phyloP scores from a whole-genome alignment of 2,329 filamentous ascomycete genomes.

The Colletotrichum sp. region DNA sequence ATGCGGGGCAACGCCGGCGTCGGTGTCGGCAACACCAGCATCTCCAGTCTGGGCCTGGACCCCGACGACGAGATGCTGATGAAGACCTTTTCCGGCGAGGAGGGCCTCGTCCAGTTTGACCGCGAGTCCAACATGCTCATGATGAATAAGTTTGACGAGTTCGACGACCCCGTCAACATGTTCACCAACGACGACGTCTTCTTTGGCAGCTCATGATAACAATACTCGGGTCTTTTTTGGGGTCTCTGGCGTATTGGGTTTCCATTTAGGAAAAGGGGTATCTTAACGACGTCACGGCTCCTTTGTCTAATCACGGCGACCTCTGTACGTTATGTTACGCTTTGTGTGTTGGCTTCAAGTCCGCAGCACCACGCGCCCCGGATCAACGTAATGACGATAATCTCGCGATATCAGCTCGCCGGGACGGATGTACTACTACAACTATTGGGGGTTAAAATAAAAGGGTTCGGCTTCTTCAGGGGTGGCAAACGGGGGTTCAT shows the following conservation, averaged over 20 bases:
- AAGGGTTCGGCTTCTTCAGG: background rate
- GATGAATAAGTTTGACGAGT: conserved; percentile 60
- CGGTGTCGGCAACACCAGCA: conserved; percentile 8
- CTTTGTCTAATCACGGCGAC: background rate
- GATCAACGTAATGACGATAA: conserved; percentile 16
- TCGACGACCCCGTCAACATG: conserved; percentile 54
- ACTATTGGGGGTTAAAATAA: background rate
- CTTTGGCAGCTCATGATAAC: conserved; percentile 43
- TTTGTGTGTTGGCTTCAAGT: background rate
- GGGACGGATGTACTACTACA: conserved; percentile 14
- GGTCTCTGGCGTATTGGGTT: background rate
- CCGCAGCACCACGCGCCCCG: background rate
- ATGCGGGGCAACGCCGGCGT: conserved; percentile 22
- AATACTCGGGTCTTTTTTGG: background rate
- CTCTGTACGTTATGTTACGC: conserved; percentile 15
- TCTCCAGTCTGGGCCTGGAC: conserved; percentile 33
- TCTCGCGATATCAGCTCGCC: background rate
- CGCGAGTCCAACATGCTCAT: conserved; percentile 53
- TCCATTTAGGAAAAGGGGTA: background rate
- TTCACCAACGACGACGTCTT: conserved; percentile 59
- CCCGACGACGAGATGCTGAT: conserved; percentile 52
- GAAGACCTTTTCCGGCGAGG: conserved; percentile 48
- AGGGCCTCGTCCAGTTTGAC: conserved; percentile 47
- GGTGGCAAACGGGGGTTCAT: background rate
- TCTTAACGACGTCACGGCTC: conserved; percentile 4